A percentile compares a stretch with the other conserved stretches of the same genome.
phyloP scores from a whole-genome alignment of 2,329 filamentous ascomycete species.

The Samsoniella hepiali region DNA sequence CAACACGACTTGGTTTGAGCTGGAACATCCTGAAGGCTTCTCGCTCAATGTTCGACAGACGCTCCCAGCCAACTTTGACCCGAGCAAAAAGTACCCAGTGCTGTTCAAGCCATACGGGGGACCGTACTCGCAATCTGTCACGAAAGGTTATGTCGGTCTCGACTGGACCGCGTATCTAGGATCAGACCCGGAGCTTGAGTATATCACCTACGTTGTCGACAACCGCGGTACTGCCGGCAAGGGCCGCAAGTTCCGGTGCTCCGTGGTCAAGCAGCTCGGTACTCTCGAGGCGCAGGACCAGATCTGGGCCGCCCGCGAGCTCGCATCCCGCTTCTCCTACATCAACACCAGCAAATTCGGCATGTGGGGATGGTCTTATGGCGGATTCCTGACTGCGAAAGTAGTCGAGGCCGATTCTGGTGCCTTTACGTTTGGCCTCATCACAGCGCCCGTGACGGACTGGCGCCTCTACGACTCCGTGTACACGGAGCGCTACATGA shows the following conservation, averaged over 20 bases:
- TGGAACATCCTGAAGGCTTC: conserved; percentile 59
- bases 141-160: conserved; percentile 52
- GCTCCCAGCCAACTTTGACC: conserved; percentile 62
- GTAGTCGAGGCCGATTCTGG: conserved; percentile 60
- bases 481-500: conserved; percentile 74
- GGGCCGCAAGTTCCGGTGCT: conserved; percentile 59
- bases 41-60: conserved; percentile 62
- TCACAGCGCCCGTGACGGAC: conserved; percentile 64
- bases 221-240: conserved; percentile 64
- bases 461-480: conserved; percentile 70
- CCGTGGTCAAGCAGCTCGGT: conserved; percentile 58
- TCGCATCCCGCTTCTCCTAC: conserved; percentile 48
- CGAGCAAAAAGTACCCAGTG: conserved; percentile 61
- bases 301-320: conserved; percentile 60
- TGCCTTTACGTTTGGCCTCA: conserved; percentile 59
- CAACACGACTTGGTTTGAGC: conserved; percentile 61
- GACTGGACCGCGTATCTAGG: conserved; percentile 62
- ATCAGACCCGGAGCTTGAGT: conserved; percentile 65
- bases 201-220: conserved; percentile 65
- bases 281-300: conserved; percentile 63
- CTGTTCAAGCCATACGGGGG: conserved; percentile 68
- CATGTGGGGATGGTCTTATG: conserved; percentile 68
- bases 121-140: conserved; percentile 59
- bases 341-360: conserved; percentile 58
- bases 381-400: conserved; percentile 64